A percentile compares a stretch with the other conserved stretches of the same genome.
Evolutionary conservation across 768 basidiomycete species (phyloP).

Genomic region (Mycena pura): DNA sequence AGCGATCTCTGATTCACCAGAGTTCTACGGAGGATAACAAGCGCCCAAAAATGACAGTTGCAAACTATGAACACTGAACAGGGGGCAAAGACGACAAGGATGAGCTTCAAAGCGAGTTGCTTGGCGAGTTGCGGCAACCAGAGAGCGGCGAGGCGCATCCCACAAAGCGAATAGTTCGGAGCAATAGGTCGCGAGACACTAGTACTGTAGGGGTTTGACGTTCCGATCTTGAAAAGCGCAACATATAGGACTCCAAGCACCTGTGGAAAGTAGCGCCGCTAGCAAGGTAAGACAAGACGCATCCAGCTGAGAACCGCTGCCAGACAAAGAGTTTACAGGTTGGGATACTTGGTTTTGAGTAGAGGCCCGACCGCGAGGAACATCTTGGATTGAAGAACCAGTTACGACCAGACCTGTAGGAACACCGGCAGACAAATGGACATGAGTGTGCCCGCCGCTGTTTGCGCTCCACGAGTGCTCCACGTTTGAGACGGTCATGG

Average conservation of each 20-base stretch:
- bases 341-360: conserved; percentile 41
- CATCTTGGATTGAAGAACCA: conserved; percentile 39
- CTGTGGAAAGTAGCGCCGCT: conserved; percentile 29
- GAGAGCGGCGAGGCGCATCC: conserved; percentile 11
- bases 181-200: conserved; percentile 57
- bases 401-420: conserved; percentile 41
- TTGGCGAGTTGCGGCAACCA: background rate
- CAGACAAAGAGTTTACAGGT: conserved; percentile 40
- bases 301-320: conserved; percentile 44
- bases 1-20: too few relatives aligned
- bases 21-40: conserved; percentile 45
- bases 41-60: conserved; percentile 47
- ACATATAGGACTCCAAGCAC: conserved; percentile 51
- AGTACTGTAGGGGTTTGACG: conserved; percentile 37
- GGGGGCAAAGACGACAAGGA: conserved; percentile 47
- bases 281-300: background rate
- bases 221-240: conserved; percentile 51
- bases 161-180: conserved; percentile 51
- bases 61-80: conserved; percentile 45
- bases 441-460: conserved; percentile 7
- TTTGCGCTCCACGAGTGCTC: background rate
- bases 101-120: conserved; percentile 39
- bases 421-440: conserved; percentile 29
- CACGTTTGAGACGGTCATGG: background rate
- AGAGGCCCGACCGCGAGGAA: conserved; percentile 47